These are phyloP conservation scores for Heimioporus sp. DNA, from an alignment of 768 basidiomycete species.

Conservation along the genomic window DNA sequence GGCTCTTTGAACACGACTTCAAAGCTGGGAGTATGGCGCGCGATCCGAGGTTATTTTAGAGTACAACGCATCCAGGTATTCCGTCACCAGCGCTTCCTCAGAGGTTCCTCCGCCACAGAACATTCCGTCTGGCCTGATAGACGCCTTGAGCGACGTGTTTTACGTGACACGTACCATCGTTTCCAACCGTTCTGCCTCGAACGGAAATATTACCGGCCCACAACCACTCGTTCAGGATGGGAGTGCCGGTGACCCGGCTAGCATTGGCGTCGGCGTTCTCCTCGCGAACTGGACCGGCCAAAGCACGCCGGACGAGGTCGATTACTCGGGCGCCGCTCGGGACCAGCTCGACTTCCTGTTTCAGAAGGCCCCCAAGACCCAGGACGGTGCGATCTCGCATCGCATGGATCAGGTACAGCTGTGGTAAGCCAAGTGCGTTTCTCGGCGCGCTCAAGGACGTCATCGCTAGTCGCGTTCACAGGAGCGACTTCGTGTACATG, in stretches of 20 bases:
- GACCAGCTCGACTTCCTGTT: constrained; percentile 67
- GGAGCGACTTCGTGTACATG: constrained; percentile 85
- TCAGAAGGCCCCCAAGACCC: constrained; percentile 53
- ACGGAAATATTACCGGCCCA: constrained; percentile 44
- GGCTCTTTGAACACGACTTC: neutral
- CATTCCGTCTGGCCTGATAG: constrained; percentile 16
- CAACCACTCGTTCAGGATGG: constrained; percentile 58
- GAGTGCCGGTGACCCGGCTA: constrained; percentile 76
- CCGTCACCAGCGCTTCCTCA: constrained; percentile 41
- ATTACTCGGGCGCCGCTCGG: constrained; percentile 62
- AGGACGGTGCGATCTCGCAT: constrained; percentile 83
- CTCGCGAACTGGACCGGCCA: constrained; percentile 54
- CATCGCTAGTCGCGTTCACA: constrained; percentile 20
- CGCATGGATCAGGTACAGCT: constrained; percentile 65
- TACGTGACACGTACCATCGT: constrained; percentile 52
- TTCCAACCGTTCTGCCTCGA: constrained; percentile 41
- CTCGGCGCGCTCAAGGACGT: neutral
- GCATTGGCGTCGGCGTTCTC: constrained; percentile 70
- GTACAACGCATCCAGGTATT: constrained; percentile 41
- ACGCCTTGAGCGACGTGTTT: constrained; percentile 52
- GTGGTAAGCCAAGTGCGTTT: constrained; percentile 43
- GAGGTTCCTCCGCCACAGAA: constrained; percentile 27
- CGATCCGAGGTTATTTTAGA: constrained; percentile 52
- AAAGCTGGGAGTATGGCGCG: constrained; percentile 55
- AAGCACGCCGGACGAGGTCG: constrained; percentile 36